These are phyloP conservation scores for Haberlea rhodopensis DNA, from an alignment of 257 asterid genomes.

Conservation along the genomic window DNA sequence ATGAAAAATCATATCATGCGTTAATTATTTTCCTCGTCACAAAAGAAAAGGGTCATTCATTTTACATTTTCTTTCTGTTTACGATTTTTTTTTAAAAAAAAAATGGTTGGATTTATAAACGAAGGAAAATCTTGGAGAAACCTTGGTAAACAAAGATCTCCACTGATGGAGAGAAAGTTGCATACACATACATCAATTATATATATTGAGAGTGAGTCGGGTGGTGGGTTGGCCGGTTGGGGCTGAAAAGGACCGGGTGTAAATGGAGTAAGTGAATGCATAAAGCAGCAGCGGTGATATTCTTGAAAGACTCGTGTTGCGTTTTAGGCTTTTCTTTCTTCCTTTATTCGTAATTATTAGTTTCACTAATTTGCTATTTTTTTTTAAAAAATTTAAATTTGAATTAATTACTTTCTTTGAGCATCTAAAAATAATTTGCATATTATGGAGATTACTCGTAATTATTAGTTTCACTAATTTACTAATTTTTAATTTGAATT, in stretches of 20 bases:
- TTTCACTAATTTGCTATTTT: too few species aligned
- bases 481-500: too few species aligned
- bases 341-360: constrained; percentile 8
- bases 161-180: constrained; percentile 9
- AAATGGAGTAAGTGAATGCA: constrained; percentile 45
- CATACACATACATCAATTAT: constrained; percentile 18
- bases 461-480: too few species aligned
- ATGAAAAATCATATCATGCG: constrained; percentile 30
- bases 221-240: constrained; percentile 35
- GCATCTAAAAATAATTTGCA: too few species aligned
- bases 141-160: constrained; percentile 31
- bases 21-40: constrained; percentile 15
- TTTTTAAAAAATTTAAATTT: too few species aligned
- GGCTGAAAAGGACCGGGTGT: constrained; percentile 24
- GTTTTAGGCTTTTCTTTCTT: constrained; percentile 16
- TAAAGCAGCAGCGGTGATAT: constrained; percentile 23
- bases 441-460: too few species aligned
- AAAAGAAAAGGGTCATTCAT: constrained; percentile 23
- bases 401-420: too few species aligned
- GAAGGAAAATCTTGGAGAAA: constrained; percentile 34
- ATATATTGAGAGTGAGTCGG: constrained; percentile 24
- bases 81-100: constrained; percentile 8
- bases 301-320: constrained; percentile 16
- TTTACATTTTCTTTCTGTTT: constrained; percentile 8
- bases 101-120: constrained; percentile 13